A percentile compares a stretch with the other conserved stretches of the same genome.
Evolutionary conservation across 2,329 filamentous ascomycete species (phyloP).

Genomic region (Zasmidium cellare): DNA sequence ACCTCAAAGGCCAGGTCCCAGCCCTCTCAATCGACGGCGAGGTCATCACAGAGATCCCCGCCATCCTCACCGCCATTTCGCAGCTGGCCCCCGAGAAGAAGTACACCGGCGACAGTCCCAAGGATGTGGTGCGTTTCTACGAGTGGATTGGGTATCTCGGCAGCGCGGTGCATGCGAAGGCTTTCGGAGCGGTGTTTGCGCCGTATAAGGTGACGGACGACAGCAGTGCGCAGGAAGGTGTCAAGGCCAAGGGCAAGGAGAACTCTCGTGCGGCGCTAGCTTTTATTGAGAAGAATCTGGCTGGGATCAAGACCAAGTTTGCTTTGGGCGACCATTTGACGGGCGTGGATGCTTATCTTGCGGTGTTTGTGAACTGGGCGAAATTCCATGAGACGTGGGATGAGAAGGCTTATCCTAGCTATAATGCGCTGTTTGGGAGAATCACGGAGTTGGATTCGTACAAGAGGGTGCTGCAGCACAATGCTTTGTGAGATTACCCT

Average conservation of each 20-base stretch:
- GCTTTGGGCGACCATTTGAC: slow-evolving; percentile 36
- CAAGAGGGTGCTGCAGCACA: not conserved
- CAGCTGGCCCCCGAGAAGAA: slow-evolving; percentile 29
- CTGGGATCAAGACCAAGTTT: slow-evolving; percentile 14
- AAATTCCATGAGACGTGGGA: slow-evolving; percentile 7
- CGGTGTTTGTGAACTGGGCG: slow-evolving; percentile 38
- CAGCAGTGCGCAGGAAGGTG: slow-evolving; percentile 11
- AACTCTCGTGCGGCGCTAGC: slow-evolving; percentile 24
- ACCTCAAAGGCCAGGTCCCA: slow-evolving; percentile 37
- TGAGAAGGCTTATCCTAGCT: not conserved
- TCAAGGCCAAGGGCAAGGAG: slow-evolving; percentile 8
- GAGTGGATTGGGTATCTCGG: slow-evolving; percentile 41
- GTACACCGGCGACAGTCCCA: slow-evolving; percentile 29
- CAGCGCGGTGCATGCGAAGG: slow-evolving; percentile 34
- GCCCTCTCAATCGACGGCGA: slow-evolving; percentile 30
- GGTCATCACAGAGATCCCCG: slow-evolving; percentile 37
- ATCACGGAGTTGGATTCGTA: not conserved
- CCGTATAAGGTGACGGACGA: slow-evolving; percentile 31
- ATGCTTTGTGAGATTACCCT: not conserved
- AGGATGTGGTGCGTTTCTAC: slow-evolving; percentile 34
- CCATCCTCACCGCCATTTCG: slow-evolving; percentile 36
- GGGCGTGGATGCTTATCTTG: slow-evolving; percentile 37
- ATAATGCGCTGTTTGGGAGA: not conserved
- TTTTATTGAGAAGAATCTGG: slow-evolving; percentile 29
- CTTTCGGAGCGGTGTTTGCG: slow-evolving; percentile 29